A percentile compares a stretch with the other conserved stretches of the same genome.
Evolutionary conservation across 305 asterid species (phyloP).

Genomic region (Galium porrigens): DNA sequence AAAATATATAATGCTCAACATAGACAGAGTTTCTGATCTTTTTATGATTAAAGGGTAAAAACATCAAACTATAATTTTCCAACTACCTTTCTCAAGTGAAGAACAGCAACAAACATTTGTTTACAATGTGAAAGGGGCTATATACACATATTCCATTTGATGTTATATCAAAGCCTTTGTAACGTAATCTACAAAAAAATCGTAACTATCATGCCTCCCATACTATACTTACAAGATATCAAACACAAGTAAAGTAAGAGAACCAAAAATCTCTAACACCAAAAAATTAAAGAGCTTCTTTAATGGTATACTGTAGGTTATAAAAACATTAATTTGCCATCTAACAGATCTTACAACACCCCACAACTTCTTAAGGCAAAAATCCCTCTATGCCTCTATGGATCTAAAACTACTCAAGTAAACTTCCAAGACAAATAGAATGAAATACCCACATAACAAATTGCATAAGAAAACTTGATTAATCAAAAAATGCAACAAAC

Average conservation of each 20-base stretch:
- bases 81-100: not conserved
- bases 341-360: not conserved
- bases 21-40: not conserved
- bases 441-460: not conserved
- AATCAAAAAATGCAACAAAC: not conserved
- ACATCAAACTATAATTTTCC: not conserved
- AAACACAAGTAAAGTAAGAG: not conserved
- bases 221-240: not conserved
- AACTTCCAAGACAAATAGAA: conserved; percentile 1
- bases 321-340: not conserved
- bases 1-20: not conserved
- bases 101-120: not conserved
- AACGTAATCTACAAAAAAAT: not conserved
- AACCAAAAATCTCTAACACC: not conserved
- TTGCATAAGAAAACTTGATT: not conserved
- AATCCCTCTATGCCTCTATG: not conserved
- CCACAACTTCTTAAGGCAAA: not conserved
- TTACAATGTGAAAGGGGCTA: not conserved
- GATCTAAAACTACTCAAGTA: not conserved
- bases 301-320: not conserved
- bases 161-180: not conserved
- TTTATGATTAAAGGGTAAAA: not conserved
- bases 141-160: not conserved
- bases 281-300: not conserved
- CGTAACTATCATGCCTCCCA: not conserved